Evolutionary conservation across 768 basidiomycete genomes (phyloP), one percentile per base, ranked within the genome.

Genomic region (Suillus paluster): DNA sequence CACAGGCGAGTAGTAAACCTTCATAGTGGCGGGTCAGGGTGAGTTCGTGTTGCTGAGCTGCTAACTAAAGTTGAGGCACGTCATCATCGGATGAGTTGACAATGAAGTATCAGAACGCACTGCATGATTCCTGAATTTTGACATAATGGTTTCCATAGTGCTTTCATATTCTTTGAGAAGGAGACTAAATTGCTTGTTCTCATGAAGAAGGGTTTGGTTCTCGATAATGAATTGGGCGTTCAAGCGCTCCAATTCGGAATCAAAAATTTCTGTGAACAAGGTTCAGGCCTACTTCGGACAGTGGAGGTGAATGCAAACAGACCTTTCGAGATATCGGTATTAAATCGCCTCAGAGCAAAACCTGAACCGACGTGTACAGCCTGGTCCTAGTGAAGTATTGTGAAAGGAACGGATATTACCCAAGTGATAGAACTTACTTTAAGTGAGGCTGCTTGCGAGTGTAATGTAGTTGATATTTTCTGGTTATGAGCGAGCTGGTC

Each of bases 131-230:
- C 96, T 84, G 73, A 99, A 98, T 77, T 98, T 98, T 57, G 87
- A 79, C 97, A 99, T 99, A 72, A 99, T 92, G 33, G 89, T 95
- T 68, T 98, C 96, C 81, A 99, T 84, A 4, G 96, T 97, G 58
- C 82, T 81, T 73, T 99, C 96, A 72, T 99, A 97, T 75, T 99
- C 97, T 71, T 95, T 96, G 60, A 99, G 80, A 30, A 99, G 81
- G 30, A 86, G 68, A 66, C 89, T 90, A 34, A 99, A 83, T 71
- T 99, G 97, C 73, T 93, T 95, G 80, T 99, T 99, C 77, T 99
- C 97, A 64, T 98, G 90, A 54, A 92, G 80, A 1, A 99, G 79
- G 0, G 88, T 84, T 70, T 97, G 96, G 73, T 99, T 99, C 75
- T 99, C 97, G 61, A 97, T 88, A 50, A 98, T 86, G 45, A 94